phyloP scores from a whole-genome alignment of 129 eudicot species.

The Centaurea solstitialis region DNA sequence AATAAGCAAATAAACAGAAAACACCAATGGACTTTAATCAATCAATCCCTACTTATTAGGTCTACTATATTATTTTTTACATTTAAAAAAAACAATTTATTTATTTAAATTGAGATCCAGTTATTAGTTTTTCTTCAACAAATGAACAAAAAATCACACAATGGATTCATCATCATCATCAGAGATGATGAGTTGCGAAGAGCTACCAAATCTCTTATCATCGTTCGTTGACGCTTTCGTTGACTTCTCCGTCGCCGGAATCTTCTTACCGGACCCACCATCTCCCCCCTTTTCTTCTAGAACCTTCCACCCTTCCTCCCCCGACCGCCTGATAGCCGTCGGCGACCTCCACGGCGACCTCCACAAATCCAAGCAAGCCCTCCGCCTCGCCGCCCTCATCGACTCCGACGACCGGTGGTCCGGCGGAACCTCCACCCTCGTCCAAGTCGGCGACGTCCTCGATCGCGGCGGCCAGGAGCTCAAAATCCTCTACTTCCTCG shows the following conservation, averaged over 20 bases:
- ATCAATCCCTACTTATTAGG: not conserved
- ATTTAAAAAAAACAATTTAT: too few relatives aligned
- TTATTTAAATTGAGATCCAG: too few relatives aligned
- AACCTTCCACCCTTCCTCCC: constrained; percentile 42
- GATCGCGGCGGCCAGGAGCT: constrained; percentile 79
- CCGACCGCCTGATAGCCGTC: constrained; percentile 67
- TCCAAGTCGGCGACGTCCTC: constrained; percentile 81
- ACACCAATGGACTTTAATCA: not conserved
- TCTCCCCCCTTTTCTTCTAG: constrained; percentile 35
- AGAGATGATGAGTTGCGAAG: constrained; percentile 31
- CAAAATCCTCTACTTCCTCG: constrained; percentile 65
- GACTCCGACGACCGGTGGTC: constrained; percentile 57
- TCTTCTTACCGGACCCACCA: constrained; percentile 46
- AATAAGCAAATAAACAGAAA: not conserved
- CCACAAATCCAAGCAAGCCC: constrained; percentile 58
- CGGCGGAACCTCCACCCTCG: constrained; percentile 72
- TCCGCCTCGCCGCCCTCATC: constrained; percentile 64
- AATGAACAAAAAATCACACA: too few relatives aligned
- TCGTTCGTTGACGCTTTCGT: constrained; percentile 84
- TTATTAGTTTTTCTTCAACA: too few relatives aligned
- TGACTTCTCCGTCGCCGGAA: constrained; percentile 77
- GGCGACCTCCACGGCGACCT: constrained; percentile 95
- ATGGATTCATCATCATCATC: too few relatives aligned
- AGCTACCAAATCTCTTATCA: constrained; percentile 55
- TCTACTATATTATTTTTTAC: not conserved